These are phyloP conservation scores for Plectosphaerella sp. DNA, from an alignment of 2,329 filamentous ascomycete genomes.

Conservation along the genomic window DNA sequence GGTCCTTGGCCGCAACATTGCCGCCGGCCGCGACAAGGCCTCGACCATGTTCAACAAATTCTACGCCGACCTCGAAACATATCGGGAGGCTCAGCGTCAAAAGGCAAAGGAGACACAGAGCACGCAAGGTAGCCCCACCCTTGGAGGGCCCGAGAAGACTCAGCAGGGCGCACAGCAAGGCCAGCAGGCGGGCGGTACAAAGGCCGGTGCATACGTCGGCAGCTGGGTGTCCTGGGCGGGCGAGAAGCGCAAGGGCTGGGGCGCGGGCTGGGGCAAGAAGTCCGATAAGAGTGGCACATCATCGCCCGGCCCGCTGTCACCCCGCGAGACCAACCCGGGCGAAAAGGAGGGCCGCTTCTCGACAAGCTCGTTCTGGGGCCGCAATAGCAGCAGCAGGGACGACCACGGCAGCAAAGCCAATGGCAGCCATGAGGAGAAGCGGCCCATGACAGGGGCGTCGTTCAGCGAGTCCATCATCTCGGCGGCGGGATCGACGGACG, in stretches of 20 bases:
- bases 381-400: conserved; percentile 1
- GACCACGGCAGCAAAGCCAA: conserved; percentile 1
- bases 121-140: conserved; percentile 15
- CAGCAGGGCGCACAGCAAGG: conserved; percentile 32
- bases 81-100: conserved; percentile 40
- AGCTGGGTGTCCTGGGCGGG: conserved; percentile 68
- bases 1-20: conserved; percentile 82
- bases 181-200: conserved; percentile 44
- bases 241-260: conserved; percentile 67
- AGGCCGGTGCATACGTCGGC: conserved; percentile 61
- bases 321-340: conserved; percentile 17
- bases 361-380: conserved; percentile 5
- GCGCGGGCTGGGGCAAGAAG: conserved; percentile 30
- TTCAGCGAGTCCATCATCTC: conserved; percentile 43
- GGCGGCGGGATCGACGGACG: conserved; percentile 16
- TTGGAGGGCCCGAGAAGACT: conserved; percentile 13
- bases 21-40: conserved; percentile 82
- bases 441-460: conserved; percentile 34
- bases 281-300: conserved; percentile 1
- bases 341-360: conserved; percentile 9
- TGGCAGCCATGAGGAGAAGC: conserved; percentile 5
- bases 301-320: not conserved
- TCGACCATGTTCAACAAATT: conserved; percentile 82
- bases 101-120: conserved; percentile 32
- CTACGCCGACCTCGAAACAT: conserved; percentile 80